Conservation (phyloP, 495 filamentous ascomycete genomes). For the Apodospora peruviana region DNA sequence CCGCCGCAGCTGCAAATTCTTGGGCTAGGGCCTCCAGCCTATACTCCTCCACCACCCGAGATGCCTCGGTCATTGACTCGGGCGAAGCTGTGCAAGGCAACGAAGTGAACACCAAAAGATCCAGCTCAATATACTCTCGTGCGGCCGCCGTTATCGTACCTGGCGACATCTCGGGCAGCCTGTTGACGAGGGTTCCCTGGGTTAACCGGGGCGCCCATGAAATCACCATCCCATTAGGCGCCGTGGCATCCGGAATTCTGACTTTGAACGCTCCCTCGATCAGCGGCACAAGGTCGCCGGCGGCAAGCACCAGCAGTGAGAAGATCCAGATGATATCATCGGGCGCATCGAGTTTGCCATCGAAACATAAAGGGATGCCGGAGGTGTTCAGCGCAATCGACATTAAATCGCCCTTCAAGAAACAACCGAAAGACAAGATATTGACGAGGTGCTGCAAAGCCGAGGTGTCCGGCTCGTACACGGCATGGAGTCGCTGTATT, state of each 20-base stretch:
- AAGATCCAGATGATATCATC: constrained; percentile 18
- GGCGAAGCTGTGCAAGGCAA: neutral
- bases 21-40: neutral
- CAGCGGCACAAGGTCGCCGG: constrained; percentile 12
- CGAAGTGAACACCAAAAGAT: constrained; percentile 10
- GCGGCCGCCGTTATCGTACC: constrained; percentile 10
- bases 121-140: constrained; percentile 15
- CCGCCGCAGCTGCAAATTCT: neutral
- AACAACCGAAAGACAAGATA: constrained; percentile 12
- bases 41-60: constrained; percentile 1
- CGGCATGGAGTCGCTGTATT: constrained; percentile 10
- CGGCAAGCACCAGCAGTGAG: constrained; percentile 11
- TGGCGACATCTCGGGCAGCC: neutral
- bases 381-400: constrained; percentile 22
- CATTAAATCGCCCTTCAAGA: constrained; percentile 16
- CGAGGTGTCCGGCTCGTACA: neutral
- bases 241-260: neutral
- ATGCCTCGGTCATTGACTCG: constrained; percentile 1
- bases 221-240: neutral
- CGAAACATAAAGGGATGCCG: constrained; percentile 13
- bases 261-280: constrained; percentile 4
- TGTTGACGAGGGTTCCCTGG: neutral
- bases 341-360: constrained; percentile 1
- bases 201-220: constrained; percentile 12
- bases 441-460: constrained; percentile 17